phyloP scores from a whole-genome alignment of 2,329 filamentous ascomycete genomes.

The Epichloe uncinata region DNA sequence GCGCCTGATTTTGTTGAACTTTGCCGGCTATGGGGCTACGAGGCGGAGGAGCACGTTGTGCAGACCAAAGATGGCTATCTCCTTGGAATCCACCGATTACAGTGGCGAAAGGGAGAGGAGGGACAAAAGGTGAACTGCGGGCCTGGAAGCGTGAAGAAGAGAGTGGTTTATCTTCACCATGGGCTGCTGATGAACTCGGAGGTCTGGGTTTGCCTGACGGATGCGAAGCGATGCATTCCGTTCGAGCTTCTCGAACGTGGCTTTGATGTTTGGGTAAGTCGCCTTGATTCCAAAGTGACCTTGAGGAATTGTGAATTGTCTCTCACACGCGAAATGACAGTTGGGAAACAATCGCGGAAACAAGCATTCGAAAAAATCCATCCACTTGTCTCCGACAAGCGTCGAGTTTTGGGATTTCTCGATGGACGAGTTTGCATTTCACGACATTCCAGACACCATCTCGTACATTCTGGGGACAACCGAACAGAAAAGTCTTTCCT shows the following conservation, averaged over 20 bases:
- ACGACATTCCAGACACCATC: slow-evolving; percentile 94
- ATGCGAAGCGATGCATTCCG: slow-evolving; percentile 71
- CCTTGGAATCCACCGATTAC: slow-evolving; percentile 76
- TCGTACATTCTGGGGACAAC: slow-evolving; percentile 81
- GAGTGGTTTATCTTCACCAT: slow-evolving; percentile 87
- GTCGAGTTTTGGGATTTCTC: slow-evolving; percentile 91
- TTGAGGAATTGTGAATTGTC: background rate
- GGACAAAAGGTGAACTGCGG: slow-evolving; percentile 64
- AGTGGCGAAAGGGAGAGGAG: slow-evolving; percentile 72
- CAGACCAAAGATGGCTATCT: slow-evolving; percentile 92
- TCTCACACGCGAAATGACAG: slow-evolving; percentile 24
- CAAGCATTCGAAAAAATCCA: slow-evolving; percentile 96
- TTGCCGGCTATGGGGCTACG: slow-evolving; percentile 83
- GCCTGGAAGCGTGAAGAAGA: slow-evolving; percentile 56
- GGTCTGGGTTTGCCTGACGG: slow-evolving; percentile 90
- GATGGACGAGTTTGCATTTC: slow-evolving; percentile 95
- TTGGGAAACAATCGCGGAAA: slow-evolving; percentile 96
- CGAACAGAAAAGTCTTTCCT: slow-evolving; percentile 70
- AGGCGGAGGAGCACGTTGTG: slow-evolving; percentile 89
- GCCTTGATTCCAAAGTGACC: background rate
- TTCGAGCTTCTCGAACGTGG: slow-evolving; percentile 82
- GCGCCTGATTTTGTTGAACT: slow-evolving; percentile 88
- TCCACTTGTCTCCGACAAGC: slow-evolving; percentile 60
- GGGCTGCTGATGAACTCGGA: slow-evolving; percentile 98
- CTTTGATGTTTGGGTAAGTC: slow-evolving; percentile 82